These are phyloP conservation scores for Oryza longistaminata DNA, from an alignment of 176 grass and related monocot species.

Conservation along the genomic window DNA sequence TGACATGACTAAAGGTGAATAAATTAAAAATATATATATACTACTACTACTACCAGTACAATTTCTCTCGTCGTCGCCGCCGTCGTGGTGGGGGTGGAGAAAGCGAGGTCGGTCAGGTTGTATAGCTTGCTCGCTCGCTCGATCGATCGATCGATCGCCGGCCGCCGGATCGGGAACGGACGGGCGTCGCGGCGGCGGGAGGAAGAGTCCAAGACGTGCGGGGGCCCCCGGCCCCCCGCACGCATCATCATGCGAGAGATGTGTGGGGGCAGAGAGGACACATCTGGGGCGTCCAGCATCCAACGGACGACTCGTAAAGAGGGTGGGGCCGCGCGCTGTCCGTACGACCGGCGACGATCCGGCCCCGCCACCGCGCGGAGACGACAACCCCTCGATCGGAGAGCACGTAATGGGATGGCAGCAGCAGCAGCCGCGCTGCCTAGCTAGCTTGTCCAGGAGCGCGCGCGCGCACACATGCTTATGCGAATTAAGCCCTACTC, in stretches of 20 bases:
- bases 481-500: neutral
- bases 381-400: neutral
- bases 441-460: conserved; percentile 11
- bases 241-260: neutral
- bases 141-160: neutral
- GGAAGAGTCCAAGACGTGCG: conserved; percentile 11
- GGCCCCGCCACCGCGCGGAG: conserved; percentile 12
- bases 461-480: neutral
- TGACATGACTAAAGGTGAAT: conserved; percentile 49
- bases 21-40: neutral
- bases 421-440: too few species aligned
- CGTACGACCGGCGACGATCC: conserved; percentile 46
- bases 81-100: conserved; percentile 26
- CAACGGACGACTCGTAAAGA: conserved; percentile 33
- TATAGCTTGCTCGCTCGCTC: neutral
- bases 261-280: conserved; percentile 17
- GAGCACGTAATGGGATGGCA: conserved; percentile 13
- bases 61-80: neutral
- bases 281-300: conserved; percentile 34
- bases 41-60: too few species aligned
- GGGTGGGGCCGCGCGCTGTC: neutral
- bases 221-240: neutral
- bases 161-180: neutral
- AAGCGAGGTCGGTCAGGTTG: conserved; percentile 17
- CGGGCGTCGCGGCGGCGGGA: neutral